Percentiles rank a stretch among this genome's conserved stretches.
Conservation (phyloP, 768 basidiomycete species). For the Boletellus sp. region DNA sequence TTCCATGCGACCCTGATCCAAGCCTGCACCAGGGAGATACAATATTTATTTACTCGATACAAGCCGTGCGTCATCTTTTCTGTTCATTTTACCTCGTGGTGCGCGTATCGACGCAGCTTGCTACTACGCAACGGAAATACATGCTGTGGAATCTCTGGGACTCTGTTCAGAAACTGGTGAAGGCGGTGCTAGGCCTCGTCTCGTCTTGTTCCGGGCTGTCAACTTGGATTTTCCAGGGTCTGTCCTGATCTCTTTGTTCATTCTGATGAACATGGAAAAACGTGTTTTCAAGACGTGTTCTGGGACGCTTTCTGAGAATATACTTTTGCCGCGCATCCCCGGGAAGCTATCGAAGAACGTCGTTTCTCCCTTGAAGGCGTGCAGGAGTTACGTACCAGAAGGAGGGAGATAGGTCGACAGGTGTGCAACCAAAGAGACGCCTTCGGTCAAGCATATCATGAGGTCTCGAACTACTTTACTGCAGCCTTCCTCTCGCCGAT, state of each 20-base stretch:
- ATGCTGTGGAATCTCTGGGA: background rate
- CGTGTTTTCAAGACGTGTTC: too few relatives aligned
- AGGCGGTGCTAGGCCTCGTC: background rate
- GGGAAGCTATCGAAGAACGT: background rate
- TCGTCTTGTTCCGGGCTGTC: too few relatives aligned
- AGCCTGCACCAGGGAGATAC: background rate
- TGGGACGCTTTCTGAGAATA: background rate
- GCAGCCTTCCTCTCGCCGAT: too few relatives aligned
- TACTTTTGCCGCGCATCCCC: background rate
- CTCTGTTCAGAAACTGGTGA: background rate
- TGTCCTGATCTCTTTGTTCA: conserved; percentile 1
- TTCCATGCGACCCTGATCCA: background rate
- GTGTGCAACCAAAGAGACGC: background rate
- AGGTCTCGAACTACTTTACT: too few relatives aligned
- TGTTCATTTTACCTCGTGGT: background rate
- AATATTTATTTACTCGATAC: too few relatives aligned
- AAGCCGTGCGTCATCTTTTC: background rate
- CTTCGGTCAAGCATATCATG: too few relatives aligned
- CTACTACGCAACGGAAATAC: background rate
- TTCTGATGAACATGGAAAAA: background rate
- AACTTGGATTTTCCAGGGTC: background rate
- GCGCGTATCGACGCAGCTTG: background rate
- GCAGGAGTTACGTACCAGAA: background rate
- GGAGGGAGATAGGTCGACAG: background rate
- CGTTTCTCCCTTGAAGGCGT: background rate